Base-by-base conservation (phyloP, 768 basidiomycete genomes). In the Thelephora ganbajun region DNA sequence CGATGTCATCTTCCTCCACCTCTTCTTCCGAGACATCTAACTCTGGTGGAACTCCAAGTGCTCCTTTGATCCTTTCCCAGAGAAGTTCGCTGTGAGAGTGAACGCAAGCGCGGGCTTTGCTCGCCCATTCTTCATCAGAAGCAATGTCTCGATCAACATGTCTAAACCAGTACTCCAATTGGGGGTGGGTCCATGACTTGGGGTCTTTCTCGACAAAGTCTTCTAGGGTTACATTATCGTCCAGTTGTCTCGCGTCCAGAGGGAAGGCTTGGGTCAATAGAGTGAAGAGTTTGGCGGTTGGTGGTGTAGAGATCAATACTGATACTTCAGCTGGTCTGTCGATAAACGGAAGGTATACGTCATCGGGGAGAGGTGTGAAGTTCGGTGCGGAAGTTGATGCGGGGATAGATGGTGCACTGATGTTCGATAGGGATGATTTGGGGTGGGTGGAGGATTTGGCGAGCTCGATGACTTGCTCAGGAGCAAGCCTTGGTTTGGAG, bases 41-140 rank as follows among this genome's bases (percentile, higher is more conserved):
- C 56, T 93, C 89, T 0, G 81, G 82, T 9, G 91, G 90, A 4
- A 91, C 81, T 4, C 91, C 91, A 1, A 96, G 68, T 0, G 86
- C 89, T 26, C 79, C 83, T 56, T 91, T 92, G 57, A 93, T 68
- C 48, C 89, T 76, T 61, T 93, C 89, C 91, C 91, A 96, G 48
- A 93, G 80, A 35, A 90, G 76, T 57, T 93, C 90, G 12, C 80
- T 83, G 53, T 80, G 81, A 20, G 74, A 64, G 18, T 84, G 68
- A 55, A 94, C 74, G 55, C 88, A 90, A 47, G 70, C 72, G n/a
- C 88, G 79, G 0, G 79, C 75, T 9, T 74, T 73, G 56, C 72
- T 69, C 42, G 82, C 76, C 87, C 88, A 96, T 26, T 77, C 57
- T 16, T 71, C 69, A 56, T 96, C 91, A 2, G 78, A 69, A 0